A percentile compares a stretch with the other conserved stretches of the same genome.
phyloP scores from a whole-genome alignment of 1,284 basidiomycete genomes.

The Ceratobasidium papillatum region DNA sequence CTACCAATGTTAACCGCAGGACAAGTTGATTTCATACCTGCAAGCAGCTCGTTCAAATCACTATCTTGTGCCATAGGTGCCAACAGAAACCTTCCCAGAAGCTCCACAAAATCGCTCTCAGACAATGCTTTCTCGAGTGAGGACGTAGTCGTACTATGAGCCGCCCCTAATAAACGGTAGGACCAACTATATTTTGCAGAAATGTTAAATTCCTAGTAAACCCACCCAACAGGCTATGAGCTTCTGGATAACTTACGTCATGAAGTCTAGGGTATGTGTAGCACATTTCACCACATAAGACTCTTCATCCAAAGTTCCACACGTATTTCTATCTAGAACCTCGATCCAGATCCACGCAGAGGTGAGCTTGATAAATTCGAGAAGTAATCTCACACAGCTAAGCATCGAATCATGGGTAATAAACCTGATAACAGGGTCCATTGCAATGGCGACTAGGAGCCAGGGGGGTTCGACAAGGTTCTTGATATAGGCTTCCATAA shows the following conservation, averaged over 20 bases:
- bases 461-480: not conserved
- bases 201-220: not conserved
- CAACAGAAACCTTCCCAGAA: not conserved
- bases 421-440: not conserved
- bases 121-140: not conserved
- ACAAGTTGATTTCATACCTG: too few relatives aligned
- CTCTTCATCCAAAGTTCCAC: too few relatives aligned
- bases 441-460: not conserved
- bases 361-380: not conserved
- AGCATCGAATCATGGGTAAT: not conserved
- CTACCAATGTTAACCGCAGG: too few relatives aligned
- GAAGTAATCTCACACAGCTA: not conserved
- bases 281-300: not conserved
- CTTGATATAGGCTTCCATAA: not conserved
- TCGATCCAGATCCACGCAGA: not conserved
- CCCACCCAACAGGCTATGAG: too few relatives aligned
- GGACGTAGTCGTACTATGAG: not conserved
- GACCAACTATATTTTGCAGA: not conserved
- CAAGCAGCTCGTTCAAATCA: too few relatives aligned
- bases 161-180: not conserved
- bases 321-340: not conserved
- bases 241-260: not conserved
- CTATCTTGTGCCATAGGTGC: not conserved
- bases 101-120: not conserved
- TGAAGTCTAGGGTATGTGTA: not conserved